Evolutionary conservation across 805 yeast genomes (phyloP).

Genomic region (Wickerhamomyces mucosus): DNA sequence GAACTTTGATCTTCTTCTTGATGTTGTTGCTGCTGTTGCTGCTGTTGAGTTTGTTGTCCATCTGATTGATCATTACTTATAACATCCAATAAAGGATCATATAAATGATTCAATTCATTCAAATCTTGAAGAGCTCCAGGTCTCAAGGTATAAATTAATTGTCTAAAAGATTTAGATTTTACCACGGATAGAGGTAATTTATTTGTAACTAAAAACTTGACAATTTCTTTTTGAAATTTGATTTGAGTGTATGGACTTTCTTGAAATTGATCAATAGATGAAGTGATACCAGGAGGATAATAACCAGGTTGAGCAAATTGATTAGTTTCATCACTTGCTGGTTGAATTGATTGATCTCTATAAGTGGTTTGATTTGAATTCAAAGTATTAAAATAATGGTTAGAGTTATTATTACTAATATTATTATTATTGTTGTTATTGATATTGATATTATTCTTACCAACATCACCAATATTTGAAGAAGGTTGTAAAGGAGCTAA

Average conservation of each 20-base stretch:
- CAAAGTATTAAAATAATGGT: conserved; percentile 24
- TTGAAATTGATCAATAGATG: conserved; percentile 21
- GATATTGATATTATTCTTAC: background rate
- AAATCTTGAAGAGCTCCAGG: conserved; percentile 39
- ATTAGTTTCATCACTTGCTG: background rate
- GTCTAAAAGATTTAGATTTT: conserved; percentile 42
- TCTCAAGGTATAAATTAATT: conserved; percentile 38
- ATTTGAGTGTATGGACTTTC: conserved; percentile 33
- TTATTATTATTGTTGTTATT: background rate
- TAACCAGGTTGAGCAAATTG: too few relatives aligned
- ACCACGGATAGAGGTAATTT: conserved; percentile 37
- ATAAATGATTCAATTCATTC: conserved; percentile 35
- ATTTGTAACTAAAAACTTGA: conserved; percentile 43
- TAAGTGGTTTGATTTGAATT: conserved; percentile 8
- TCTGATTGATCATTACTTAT: conserved; percentile 20
- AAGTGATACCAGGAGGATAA: background rate
- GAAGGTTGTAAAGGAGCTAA: conserved; percentile 14
- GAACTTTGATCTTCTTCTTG: too few relatives aligned
- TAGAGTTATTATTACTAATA: conserved; percentile 18
- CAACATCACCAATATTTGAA: conserved; percentile 20
- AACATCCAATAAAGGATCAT: conserved; percentile 36
- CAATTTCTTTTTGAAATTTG: conserved; percentile 41
- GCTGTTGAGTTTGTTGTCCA: too few relatives aligned
- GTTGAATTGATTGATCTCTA: conserved; percentile 9
- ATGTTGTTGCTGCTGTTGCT: too few relatives aligned